Evolutionary conservation across 2,329 filamentous ascomycete genomes (phyloP).

Genomic region (Dichotomopilus funicola): DNA sequence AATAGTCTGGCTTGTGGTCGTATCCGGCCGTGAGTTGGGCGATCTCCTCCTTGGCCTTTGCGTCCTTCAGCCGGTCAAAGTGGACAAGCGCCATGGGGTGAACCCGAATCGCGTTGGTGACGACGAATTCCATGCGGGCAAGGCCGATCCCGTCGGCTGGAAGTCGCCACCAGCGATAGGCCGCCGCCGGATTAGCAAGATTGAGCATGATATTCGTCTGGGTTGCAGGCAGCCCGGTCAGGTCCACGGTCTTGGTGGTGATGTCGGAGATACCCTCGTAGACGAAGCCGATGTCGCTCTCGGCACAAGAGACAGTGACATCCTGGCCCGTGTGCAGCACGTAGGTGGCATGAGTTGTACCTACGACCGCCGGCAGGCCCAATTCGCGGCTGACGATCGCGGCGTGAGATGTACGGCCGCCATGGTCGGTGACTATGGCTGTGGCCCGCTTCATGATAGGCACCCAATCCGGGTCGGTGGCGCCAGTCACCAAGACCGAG

Average conservation of each 20-base stretch:
- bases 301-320: slow-evolving; percentile 34
- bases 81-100: slow-evolving; percentile 34
- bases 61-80: slow-evolving; percentile 28
- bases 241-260: slow-evolving; percentile 27
- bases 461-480: slow-evolving; percentile 35
- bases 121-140: slow-evolving; percentile 36
- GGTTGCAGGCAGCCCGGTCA: slow-evolving; percentile 22
- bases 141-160: slow-evolving; percentile 34
- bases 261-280: slow-evolving; percentile 33
- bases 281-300: slow-evolving; percentile 32
- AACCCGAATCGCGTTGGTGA: slow-evolving; percentile 32
- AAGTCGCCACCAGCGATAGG: slow-evolving; percentile 36
- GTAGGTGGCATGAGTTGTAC: slow-evolving; percentile 32
- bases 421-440: slow-evolving; percentile 33
- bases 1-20: slow-evolving; percentile 32
- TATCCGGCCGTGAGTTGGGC: slow-evolving; percentile 28
- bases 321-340: slow-evolving; percentile 32
- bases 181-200: slow-evolving; percentile 32
- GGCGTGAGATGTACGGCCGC: slow-evolving; percentile 35
- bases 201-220: slow-evolving; percentile 34
- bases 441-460: slow-evolving; percentile 34
- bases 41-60: slow-evolving; percentile 24
- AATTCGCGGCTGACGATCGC: slow-evolving; percentile 37
- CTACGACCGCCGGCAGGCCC: slow-evolving; percentile 33
- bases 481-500: slow-evolving; percentile 31